These are phyloP conservation scores for Globisporangium rhizosaccharum DNA, from an alignment of 352 stramenopile genomes.

Conservation along the genomic window DNA sequence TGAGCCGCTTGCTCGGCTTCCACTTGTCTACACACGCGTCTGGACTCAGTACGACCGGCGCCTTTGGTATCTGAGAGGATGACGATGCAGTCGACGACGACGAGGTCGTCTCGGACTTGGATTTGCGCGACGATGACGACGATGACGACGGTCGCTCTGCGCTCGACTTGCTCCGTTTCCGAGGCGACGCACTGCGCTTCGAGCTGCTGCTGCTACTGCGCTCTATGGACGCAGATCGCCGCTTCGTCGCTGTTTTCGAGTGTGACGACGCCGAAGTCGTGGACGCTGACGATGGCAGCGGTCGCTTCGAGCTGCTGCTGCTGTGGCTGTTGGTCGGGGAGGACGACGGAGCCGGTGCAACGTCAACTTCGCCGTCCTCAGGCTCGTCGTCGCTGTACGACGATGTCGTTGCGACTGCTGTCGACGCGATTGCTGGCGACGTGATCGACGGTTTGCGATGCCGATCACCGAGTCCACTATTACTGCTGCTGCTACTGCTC, in stretches of 20 bases:
- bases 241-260: constrained; percentile 19
- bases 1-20: constrained; percentile 69
- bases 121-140: constrained; percentile 4
- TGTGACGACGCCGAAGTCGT: constrained; percentile 3
- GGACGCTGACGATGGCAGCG: not conserved
- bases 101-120: constrained; percentile 3
- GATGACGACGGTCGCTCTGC: constrained; percentile 3
- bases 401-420: constrained; percentile 1
- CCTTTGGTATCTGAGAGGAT: too few species aligned
- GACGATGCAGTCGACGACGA: not conserved
- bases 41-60: constrained; percentile 30
- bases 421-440: constrained; percentile 15
- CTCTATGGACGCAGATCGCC: constrained; percentile 25
- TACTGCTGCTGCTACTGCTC: constrained; percentile 14
- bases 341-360: constrained; percentile 1
- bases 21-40: constrained; percentile 71
- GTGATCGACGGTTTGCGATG: constrained; percentile 32
- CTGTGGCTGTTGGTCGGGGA: not conserved
- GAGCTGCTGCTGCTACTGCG: not conserved
- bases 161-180: constrained; percentile 28
- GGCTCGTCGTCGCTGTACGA: constrained; percentile 25
- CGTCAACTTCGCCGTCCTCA: constrained; percentile 49
- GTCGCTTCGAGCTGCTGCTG: constrained; percentile 6
- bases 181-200: constrained; percentile 16
- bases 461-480: constrained; percentile 12